A percentile compares a stretch with the other conserved stretches of the same genome.
Evolutionary conservation across 306 rosid species (phyloP).

Genomic region (Malus asiatica): DNA sequence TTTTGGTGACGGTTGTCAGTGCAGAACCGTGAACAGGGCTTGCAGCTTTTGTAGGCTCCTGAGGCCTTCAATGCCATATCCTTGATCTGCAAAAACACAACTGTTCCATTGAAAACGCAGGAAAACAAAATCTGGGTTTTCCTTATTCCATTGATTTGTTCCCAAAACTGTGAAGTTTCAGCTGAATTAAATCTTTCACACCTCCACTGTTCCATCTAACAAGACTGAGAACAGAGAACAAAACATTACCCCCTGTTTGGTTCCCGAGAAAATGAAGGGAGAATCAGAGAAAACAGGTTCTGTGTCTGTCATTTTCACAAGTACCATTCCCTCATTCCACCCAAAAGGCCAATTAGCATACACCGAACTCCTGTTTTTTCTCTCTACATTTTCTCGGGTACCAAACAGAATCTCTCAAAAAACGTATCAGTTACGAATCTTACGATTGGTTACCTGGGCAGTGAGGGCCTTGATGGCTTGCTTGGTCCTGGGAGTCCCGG

Average conservation of each 20-base stretch:
- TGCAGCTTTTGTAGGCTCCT: conserved; percentile 87
- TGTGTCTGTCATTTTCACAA: not conserved
- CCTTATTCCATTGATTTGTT: not conserved
- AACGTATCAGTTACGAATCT: not conserved
- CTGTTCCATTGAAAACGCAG: not conserved
- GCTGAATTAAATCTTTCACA: not conserved
- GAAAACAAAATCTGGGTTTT: not conserved
- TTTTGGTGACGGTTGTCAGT: conserved; percentile 35
- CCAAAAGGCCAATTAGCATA: not conserved
- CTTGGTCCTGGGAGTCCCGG: conserved; percentile 67
- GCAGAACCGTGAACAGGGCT: conserved; percentile 82
- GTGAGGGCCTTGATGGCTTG: conserved; percentile 87
- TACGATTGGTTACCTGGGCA: conserved; percentile 56
- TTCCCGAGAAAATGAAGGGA: not conserved
- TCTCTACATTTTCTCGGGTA: conserved; percentile 16
- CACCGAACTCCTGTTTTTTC: not conserved
- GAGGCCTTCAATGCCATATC: conserved; percentile 96
- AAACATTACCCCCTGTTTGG: not conserved
- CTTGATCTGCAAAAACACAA: conserved; percentile 58
- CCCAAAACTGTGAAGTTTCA: not conserved
- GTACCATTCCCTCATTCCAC: not conserved
- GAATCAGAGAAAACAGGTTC: not conserved
- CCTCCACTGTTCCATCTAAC: not conserved
- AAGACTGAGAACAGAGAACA: not conserved
- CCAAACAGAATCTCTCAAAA: conserved; percentile 3